Evolutionary conservation across 257 asterid species (phyloP).

Genomic region (Cruciata laevipes): DNA sequence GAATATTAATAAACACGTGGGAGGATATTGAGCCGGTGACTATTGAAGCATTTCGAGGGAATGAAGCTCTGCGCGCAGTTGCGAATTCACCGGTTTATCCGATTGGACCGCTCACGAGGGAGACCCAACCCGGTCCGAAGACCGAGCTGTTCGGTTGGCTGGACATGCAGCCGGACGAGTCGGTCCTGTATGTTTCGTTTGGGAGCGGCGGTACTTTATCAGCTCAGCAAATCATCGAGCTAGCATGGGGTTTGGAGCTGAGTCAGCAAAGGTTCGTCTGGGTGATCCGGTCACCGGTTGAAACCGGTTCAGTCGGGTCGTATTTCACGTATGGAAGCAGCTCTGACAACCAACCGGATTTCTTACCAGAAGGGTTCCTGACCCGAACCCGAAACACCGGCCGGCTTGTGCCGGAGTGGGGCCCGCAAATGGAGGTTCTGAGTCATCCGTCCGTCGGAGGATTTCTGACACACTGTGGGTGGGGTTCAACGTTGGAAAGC

Average conservation of each 20-base stretch:
- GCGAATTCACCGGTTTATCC: constrained; percentile 45
- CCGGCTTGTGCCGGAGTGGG: constrained; percentile 36
- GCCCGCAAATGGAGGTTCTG: constrained; percentile 36
- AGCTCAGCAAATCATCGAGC: constrained; percentile 34
- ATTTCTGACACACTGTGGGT: constrained; percentile 61
- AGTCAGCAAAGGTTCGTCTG: constrained; percentile 51
- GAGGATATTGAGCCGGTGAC: constrained; percentile 44
- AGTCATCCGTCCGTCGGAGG: constrained; percentile 47
- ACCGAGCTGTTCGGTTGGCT: constrained; percentile 32
- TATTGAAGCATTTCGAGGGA: constrained; percentile 35
- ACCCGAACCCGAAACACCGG: constrained; percentile 30
- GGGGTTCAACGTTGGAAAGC: constrained; percentile 62
- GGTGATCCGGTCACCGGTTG: constrained; percentile 52
- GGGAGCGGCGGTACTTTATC: constrained; percentile 63
- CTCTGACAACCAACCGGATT: constrained; percentile 16
- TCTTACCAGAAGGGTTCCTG: constrained; percentile 43
- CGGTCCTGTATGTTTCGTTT: constrained; percentile 48
- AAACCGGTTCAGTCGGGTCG: constrained; percentile 31
- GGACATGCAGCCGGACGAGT: constrained; percentile 45
- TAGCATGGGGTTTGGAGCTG: constrained; percentile 60
- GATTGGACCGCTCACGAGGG: constrained; percentile 50
- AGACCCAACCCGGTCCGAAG: constrained; percentile 8
- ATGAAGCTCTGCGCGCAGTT: constrained; percentile 19
- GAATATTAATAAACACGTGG: constrained; percentile 65
- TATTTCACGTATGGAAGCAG: constrained; percentile 27